Evolutionary conservation across 208 protist genomes (phyloP), one percentile per base, ranked within the genome.

Genomic region (Jaenimonas drosophilae): DNA sequence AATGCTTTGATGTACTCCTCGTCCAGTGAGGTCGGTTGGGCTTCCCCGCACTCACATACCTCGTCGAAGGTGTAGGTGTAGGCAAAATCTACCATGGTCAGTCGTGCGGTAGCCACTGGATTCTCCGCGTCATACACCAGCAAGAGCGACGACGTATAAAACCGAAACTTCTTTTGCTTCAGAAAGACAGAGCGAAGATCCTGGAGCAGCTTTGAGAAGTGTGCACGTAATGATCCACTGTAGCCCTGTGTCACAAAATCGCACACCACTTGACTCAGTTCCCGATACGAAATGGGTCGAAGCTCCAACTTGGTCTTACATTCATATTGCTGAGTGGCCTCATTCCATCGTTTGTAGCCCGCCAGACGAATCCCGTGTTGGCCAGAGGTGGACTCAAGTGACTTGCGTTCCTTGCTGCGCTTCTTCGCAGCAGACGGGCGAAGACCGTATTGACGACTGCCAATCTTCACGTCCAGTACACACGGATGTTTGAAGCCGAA

Each of bases 31-130:
- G n/a, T n/a, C n/a, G n/a, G n/a, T n/a, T n/a, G n/a, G n/a, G n/a
- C n/a, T n/a, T n/a, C n/a, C n/a, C n/a, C n/a, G n/a, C n/a, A n/a
- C n/a, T n/a, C n/a, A n/a, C n/a, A n/a, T n/a, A n/a, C n/a, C n/a
- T n/a, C n/a, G n/a, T n/a, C n/a, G n/a, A n/a, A n/a, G n/a, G n/a
- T n/a, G 54, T 92, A 92, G 2, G 84, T 87, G 64, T 81, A 92
- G 9, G 84, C 84, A 49, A 92, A 92, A 59, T 92, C 84, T 0
- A 92, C 76, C 84, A 92, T 92, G 28, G 77, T 72, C 21, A 92
- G 51, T 0, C 84, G 84, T 19, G 60, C 54, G n/a, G 79, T 88
- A 20, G 57, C 16, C n/a, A 80, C 30, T 19, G 84, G 73, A 11
- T 58, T 43, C 23, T 64, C 76, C 11, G 70, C 76, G 54, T 92